Base-by-base conservation (phyloP, 1,139 yeast species). In the Kodamaea sp. region DNA sequence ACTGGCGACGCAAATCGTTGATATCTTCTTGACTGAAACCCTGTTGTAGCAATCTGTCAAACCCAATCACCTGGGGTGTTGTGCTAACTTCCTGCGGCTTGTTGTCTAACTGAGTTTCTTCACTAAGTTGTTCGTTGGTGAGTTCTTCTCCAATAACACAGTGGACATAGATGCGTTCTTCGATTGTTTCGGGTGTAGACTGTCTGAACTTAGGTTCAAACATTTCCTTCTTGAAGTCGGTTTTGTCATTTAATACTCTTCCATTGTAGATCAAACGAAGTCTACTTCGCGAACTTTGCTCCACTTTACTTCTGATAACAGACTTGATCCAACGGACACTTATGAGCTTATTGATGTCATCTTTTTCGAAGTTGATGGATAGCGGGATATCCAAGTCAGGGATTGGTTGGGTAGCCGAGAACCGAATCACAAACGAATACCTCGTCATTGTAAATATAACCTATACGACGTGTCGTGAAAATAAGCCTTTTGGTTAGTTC, bases 21-120 rank as follows among this genome's bases (percentile, higher is more conserved):
- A 89, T 78, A 48, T 89, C 97, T 35, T 78, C 83, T 28, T 77
- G 84, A 4, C 84, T 73, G 55, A 89, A 87, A 7, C 97, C 97
- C 33, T 90, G 92, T 28, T 78, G 78, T 20, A 90, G 69, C 37
- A 89, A 67, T 31, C 96, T 63, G 58, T 89, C 96, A 57, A 89
- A 87, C 3, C 97, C 97, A 9, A 83, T 76, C 5, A 85, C 85
- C 31, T 85, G 88, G 1, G 92, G 89, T 3, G 62, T 55, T 0
- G 84, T 74, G 1, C 82, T 72, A 15, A 67, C 67, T 19, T 71
- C 74, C 46, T 70, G 74, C 0, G 69, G 71, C 29, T 55, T 50
- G 32, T 70, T 71, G 50, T 84, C 94, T 38, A 78, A 47, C 38
- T 73, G 74, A 37, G 74, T 80, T 48, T 87, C 96, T 34, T 77